These are phyloP conservation scores for Apiospora hydei DNA, from an alignment of 2,329 filamentous ascomycete genomes.

Conservation along the genomic window DNA sequence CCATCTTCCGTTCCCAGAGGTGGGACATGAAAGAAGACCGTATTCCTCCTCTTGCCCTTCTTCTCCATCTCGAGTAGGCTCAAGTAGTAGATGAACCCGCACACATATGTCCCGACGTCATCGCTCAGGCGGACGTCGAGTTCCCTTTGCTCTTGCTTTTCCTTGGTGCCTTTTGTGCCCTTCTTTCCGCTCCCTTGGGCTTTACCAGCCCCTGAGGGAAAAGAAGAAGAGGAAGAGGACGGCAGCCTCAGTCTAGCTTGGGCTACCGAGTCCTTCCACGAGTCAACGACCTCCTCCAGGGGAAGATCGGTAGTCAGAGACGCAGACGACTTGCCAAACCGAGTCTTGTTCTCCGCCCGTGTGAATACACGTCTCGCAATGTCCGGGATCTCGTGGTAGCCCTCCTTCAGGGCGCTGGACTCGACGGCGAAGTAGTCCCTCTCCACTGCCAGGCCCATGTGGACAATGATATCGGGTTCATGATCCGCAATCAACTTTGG, in stretches of 20 bases:
- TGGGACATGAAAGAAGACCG: conserved; percentile 27
- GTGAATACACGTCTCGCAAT: conserved; percentile 10
- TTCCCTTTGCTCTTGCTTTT: not conserved
- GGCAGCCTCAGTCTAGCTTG: not conserved
- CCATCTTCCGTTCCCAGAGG: conserved; percentile 18
- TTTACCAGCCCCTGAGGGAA: not conserved
- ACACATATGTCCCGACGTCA: conserved; percentile 24
- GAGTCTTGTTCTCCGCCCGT: conserved; percentile 14
- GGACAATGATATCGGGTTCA: conserved; percentile 24
- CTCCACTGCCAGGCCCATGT: conserved; percentile 24
- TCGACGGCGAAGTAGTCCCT: conserved; percentile 24
- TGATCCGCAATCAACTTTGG: conserved; percentile 21
- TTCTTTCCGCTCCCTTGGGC: not conserved
- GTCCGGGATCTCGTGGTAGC: conserved; percentile 25
- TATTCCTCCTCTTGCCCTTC: not conserved
- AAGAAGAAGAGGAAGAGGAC: not conserved
- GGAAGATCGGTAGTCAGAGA: conserved; percentile 10
- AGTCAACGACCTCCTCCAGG: not conserved
- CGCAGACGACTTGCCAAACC: conserved; percentile 8
- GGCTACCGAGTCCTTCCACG: conserved; percentile 17
- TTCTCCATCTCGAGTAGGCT: conserved; percentile 19
- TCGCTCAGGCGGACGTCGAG: conserved; percentile 24
- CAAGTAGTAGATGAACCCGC: conserved; percentile 24
- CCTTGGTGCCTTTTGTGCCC: not conserved
- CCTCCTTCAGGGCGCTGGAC: conserved; percentile 15